Conservation (phyloP, 768 basidiomycete genomes). For the Sarcomyxa edulis region DNA sequence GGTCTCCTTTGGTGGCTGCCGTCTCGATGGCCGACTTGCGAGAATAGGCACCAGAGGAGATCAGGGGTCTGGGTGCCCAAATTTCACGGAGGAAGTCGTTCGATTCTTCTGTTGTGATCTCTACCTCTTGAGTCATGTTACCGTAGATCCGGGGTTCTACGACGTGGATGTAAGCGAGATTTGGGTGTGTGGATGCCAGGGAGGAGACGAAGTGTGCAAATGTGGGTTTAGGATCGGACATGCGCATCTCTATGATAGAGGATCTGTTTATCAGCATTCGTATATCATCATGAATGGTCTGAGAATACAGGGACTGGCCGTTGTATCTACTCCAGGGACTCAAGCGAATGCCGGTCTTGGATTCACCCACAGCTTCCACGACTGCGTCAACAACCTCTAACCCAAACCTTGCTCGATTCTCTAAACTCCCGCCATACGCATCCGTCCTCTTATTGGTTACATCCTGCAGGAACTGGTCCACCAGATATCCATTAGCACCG, state of each 20-base stretch:
- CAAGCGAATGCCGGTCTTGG: slow-evolving; percentile 36
- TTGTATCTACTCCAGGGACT: slow-evolving; percentile 37
- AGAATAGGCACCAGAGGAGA: slow-evolving; percentile 30
- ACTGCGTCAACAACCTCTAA: slow-evolving; percentile 40
- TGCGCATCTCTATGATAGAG: slow-evolving; percentile 34
- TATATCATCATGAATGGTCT: slow-evolving; percentile 3
- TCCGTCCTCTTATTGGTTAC: slow-evolving; percentile 43
- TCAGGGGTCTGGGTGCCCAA: slow-evolving; percentile 27
- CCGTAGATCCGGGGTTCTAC: slow-evolving; percentile 26
- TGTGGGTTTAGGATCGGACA: slow-evolving; percentile 35
- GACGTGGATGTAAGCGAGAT: slow-evolving; percentile 41
- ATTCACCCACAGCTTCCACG: slow-evolving; percentile 36
- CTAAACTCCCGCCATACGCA: slow-evolving; percentile 49
- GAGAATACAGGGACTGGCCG: background rate
- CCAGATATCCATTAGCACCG: slow-evolving; percentile 26
- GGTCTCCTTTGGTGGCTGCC: slow-evolving; percentile 22
- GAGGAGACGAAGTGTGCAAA: slow-evolving; percentile 36
- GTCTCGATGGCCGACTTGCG: slow-evolving; percentile 21
- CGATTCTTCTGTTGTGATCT: slow-evolving; percentile 3
- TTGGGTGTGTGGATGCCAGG: slow-evolving; percentile 26
- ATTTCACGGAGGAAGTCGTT: slow-evolving; percentile 34
- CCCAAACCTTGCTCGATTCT: slow-evolving; percentile 43
- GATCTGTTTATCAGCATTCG: slow-evolving; percentile 16
- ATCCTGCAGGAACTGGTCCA: slow-evolving; percentile 45
- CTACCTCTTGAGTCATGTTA: background rate